phyloP scores from a whole-genome alignment of 768 basidiomycete genomes.

The Kockovaella imperatae region DNA sequence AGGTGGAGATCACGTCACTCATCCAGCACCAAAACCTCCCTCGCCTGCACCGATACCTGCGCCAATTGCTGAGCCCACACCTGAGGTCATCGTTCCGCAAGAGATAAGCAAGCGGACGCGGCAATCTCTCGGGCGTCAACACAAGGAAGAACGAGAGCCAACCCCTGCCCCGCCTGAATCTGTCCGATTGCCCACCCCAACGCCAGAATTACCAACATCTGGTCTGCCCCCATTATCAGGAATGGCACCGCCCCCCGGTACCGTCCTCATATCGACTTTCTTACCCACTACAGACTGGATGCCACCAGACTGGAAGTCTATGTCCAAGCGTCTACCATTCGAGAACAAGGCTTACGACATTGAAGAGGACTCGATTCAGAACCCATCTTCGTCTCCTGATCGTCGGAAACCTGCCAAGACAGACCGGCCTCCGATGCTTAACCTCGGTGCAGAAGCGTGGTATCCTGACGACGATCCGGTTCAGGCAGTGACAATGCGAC shows the following conservation, averaged over 20 bases:
- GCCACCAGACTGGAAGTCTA: constrained; percentile 18
- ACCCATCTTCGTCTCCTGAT: neutral
- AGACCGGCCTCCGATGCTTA: constrained; percentile 10
- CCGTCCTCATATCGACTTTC: constrained; percentile 23
- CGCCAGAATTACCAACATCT: constrained; percentile 2
- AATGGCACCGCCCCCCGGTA: constrained; percentile 13
- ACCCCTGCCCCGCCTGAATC: neutral
- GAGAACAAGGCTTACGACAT: constrained; percentile 14
- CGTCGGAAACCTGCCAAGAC: neutral
- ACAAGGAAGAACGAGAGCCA: neutral
- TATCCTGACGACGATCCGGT: constrained; percentile 17
- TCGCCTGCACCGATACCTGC: neutral
- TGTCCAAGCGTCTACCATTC: constrained; percentile 27
- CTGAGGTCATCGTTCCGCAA: neutral
- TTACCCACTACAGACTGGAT: constrained; percentile 20
- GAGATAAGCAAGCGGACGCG: neutral
- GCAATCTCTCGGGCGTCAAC: neutral
- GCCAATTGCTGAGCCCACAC: neutral
- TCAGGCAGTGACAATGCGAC: constrained; percentile 25
- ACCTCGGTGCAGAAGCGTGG: constrained; percentile 19
- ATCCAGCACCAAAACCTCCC: constrained; percentile 9
- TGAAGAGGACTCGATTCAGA: too few relatives aligned
- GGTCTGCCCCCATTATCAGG: constrained; percentile 13
- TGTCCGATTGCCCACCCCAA: constrained; percentile 4
- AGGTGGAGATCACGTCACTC: constrained; percentile 27